phyloP scores from a whole-genome alignment of 306 rosid species.

The Aeschynomene evenia region DNA sequence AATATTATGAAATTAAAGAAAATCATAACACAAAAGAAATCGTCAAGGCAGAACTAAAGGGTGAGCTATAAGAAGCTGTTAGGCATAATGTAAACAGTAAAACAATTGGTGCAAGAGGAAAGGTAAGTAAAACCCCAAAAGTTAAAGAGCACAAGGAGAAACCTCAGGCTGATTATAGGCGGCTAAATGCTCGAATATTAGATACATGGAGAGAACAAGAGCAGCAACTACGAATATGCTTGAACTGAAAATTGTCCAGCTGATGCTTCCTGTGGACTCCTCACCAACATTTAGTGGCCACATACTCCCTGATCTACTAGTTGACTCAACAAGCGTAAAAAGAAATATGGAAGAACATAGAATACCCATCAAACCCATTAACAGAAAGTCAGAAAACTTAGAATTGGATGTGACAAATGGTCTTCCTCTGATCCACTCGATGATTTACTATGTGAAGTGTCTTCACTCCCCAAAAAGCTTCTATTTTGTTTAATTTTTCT shows the following conservation, averaged over 20 bases:
- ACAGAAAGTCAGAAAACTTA: slow-evolving; percentile 25
- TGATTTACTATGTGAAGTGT: slow-evolving; percentile 10
- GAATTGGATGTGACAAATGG: slow-evolving; percentile 17
- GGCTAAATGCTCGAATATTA: slow-evolving; percentile 88
- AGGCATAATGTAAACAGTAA: slow-evolving; percentile 3
- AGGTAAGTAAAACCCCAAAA: background rate
- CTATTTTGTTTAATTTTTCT: background rate
- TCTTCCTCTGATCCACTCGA: slow-evolving; percentile 10
- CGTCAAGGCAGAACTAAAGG: slow-evolving; percentile 10
- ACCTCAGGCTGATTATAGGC: slow-evolving; percentile 99
- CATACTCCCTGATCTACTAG: slow-evolving; percentile 60
- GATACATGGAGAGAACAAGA: slow-evolving; percentile 78
- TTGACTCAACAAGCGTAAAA: slow-evolving; percentile 59
- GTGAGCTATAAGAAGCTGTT: slow-evolving; percentile 13
- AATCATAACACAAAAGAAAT: background rate
- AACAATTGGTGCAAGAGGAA: slow-evolving; percentile 13
- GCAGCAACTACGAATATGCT: slow-evolving; percentile 80
- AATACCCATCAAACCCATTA: slow-evolving; percentile 65
- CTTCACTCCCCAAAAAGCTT: slow-evolving; percentile 18
- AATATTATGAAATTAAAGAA: background rate
- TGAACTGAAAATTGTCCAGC: slow-evolving; percentile 87
- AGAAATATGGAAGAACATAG: slow-evolving; percentile 53
- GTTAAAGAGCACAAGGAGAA: slow-evolving; percentile 21
- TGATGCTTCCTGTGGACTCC: slow-evolving; percentile 52
- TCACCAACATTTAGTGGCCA: slow-evolving; percentile 49